phyloP scores from a whole-genome alignment of 768 basidiomycete species.

The Daedalea quercina region DNA sequence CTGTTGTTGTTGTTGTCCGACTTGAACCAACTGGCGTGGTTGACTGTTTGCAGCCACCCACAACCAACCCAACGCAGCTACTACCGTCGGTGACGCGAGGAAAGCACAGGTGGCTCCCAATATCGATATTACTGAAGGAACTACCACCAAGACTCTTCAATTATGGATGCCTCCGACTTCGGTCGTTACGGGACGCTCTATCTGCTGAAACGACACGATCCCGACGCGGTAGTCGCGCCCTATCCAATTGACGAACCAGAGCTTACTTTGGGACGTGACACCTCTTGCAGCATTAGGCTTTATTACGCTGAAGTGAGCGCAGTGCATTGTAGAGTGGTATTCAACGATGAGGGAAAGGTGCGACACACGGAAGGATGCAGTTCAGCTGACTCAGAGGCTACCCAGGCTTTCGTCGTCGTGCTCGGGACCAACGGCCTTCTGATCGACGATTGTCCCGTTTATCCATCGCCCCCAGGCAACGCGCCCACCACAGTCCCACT shows the following conservation, averaged over 20 bases:
- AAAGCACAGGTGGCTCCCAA: too few species aligned
- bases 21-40: too few species aligned
- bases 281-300: constrained; percentile 56
- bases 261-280: constrained; percentile 65
- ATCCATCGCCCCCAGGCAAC: constrained; percentile 31
- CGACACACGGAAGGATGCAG: too few species aligned
- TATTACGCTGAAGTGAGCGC: constrained; percentile 60
- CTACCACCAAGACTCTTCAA: not conserved
- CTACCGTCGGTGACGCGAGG: too few species aligned
- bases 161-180: constrained; percentile 43
- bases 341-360: constrained; percentile 56
- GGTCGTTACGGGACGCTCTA: constrained; percentile 62
- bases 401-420: constrained; percentile 62
- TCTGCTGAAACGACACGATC: constrained; percentile 48
- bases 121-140: too few species aligned
- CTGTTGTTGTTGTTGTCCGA: too few species aligned
- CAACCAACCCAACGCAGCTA: too few species aligned
- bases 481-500: constrained; percentile 53
- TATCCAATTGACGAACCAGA: constrained; percentile 68
- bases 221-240: constrained; percentile 44
- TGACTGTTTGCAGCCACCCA: too few species aligned
- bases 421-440: constrained; percentile 49
- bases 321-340: constrained; percentile 62
- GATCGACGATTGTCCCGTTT: constrained; percentile 59
- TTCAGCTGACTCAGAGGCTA: not conserved